A percentile compares a stretch with the other conserved stretches of the same genome.
Evolutionary conservation across 1,284 basidiomycete genomes (phyloP).

Genomic region (Omphalotus olearius): DNA sequence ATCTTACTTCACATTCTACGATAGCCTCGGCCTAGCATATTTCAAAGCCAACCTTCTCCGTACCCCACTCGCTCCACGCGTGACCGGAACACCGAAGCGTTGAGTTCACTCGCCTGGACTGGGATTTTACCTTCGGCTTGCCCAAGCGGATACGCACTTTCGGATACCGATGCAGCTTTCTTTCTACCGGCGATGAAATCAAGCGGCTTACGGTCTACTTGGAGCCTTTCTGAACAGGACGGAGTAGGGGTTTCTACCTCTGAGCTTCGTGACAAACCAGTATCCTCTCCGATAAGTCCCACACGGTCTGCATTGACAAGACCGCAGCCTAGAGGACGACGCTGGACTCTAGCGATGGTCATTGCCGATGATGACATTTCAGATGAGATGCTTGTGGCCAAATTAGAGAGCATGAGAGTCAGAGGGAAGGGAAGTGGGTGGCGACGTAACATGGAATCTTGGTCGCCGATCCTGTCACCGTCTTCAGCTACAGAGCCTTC

Average conservation of each 20-base stretch:
- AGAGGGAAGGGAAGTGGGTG: conserved; percentile 1
- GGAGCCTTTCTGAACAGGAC: conserved; percentile 1
- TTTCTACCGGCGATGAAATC: background rate
- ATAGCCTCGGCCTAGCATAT: background rate
- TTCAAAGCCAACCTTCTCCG: background rate
- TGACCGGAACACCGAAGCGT: conserved; percentile 22
- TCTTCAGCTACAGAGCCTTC: background rate
- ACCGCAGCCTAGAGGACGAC: conserved; percentile 30
- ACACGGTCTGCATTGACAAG: background rate
- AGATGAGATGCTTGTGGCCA: conserved; percentile 28
- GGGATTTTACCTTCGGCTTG: conserved; percentile 20
- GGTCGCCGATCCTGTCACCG: background rate
- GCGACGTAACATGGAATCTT: background rate
- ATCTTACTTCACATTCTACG: background rate
- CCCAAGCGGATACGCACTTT: background rate
- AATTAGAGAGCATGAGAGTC: conserved; percentile 26
- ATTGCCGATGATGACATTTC: conserved; percentile 33
- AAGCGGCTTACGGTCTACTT: conserved; percentile 5
- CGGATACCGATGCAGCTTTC: background rate
- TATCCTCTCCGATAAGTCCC: background rate
- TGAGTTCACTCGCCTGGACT: conserved; percentile 29
- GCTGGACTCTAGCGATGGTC: conserved; percentile 61
- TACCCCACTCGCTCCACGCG: background rate
- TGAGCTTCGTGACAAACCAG: background rate
- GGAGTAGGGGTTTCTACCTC: background rate